A percentile compares a stretch with the other conserved stretches of the same genome.
Evolutionary conservation across 306 rosid genomes (phyloP).

Genomic region (Quercus engelmannii): DNA sequence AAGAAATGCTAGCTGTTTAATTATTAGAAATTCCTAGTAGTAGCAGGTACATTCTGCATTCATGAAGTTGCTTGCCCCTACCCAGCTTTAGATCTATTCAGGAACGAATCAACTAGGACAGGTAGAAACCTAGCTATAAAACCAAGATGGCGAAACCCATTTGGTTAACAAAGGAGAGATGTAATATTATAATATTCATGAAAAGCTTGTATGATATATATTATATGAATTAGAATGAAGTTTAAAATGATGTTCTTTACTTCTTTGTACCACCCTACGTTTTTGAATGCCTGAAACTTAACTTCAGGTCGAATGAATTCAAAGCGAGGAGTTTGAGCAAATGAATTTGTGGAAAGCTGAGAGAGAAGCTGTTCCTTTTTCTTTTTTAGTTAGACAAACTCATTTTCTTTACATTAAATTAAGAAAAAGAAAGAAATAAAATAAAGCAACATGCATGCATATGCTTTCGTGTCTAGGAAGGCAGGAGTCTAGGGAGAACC

Average conservation of each 20-base stretch:
- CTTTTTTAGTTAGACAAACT: background rate
- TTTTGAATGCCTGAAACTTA: constrained; percentile 11
- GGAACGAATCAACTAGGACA: background rate
- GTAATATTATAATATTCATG: background rate
- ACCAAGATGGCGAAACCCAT: background rate
- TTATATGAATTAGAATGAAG: background rate
- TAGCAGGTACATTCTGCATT: background rate
- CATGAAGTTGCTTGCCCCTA: background rate
- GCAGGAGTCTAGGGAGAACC: too few species aligned
- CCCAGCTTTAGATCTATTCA: background rate
- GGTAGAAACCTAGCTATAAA: background rate
- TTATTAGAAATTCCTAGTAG: background rate
- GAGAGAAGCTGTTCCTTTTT: background rate
- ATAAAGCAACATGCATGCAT: too few species aligned
- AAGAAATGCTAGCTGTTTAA: background rate
- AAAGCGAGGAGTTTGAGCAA: background rate
- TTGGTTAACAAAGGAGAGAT: background rate
- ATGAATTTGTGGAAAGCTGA: background rate
- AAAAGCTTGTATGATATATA: background rate
- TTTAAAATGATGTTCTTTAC: background rate
- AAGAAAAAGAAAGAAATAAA: background rate
- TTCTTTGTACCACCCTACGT: background rate
- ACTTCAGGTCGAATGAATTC: background rate
- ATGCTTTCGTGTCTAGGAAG: too few species aligned
- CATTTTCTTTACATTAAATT: background rate